Base-by-base conservation (phyloP, 2,329 filamentous ascomycete genomes). In the Chrysoporthe deuterocubensis region DNA sequence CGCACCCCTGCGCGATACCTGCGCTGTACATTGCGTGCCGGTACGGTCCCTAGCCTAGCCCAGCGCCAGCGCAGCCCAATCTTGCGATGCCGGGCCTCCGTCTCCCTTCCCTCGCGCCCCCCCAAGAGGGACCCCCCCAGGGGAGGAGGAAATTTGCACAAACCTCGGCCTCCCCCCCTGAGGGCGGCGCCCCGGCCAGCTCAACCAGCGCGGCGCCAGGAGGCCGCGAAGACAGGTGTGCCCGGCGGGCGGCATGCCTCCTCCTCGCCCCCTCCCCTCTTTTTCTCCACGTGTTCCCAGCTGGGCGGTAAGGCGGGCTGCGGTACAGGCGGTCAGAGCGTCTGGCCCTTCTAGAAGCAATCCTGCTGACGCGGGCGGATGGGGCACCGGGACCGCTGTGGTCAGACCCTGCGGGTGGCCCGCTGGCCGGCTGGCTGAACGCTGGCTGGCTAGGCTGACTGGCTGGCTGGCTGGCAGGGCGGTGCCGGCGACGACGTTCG, bases 241-340 rank as follows among this genome's bases (percentile, higher is more conserved):
- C 43, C 59, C 34, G 54, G 32, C 32, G 54, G 54, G 8, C 37
- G 26, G 26, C 26, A 26, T 26, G 26, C 26, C 26, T 26, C 26
- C 4, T 7, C 6, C 16, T 16, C 44, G 14, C 44, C 44, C n/a
- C n/a, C n/a, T 4, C 34, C 54, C 54, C 54, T 57, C 54, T 57
- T 57, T 57, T 58, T 65, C 63, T 60, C 63, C 63, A 65, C 63
- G 63, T 57, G 48, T 66, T 62, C 59, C 50, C 65, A 62, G 48
- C 65, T 37, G 26, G 48, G 26, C n/a, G 65, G 58, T 54, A 43
- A 46, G 42, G 58, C 42, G 21, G 58, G 42, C 18, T 40, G 59
- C 43, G 21, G 26, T 44, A 32, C 42, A 46, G 62, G 62, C 62
- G 62, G 62, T 64, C 62, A 64, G 62, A 64, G 62, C 63, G 48